These are phyloP conservation scores for Cladosporium sp. DNA, from an alignment of 2,329 filamentous ascomycete species.

Conservation along the genomic window DNA sequence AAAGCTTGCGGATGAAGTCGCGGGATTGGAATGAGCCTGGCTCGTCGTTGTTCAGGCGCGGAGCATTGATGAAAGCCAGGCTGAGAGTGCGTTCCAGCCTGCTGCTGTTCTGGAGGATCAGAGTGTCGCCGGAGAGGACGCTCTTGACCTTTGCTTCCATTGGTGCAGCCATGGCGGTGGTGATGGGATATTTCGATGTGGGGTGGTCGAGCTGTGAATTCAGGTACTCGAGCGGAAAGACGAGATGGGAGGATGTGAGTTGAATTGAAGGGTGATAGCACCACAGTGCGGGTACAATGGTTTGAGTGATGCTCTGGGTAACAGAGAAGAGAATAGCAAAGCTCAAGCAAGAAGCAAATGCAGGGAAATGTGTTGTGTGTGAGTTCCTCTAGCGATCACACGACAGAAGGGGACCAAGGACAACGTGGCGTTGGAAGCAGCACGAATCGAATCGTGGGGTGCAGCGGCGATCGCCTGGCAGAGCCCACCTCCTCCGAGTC, in stretches of 20 bases:
- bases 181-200: not conserved
- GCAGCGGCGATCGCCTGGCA: no score
- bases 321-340: not conserved
- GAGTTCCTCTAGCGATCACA: not conserved
- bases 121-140: conserved; percentile 87
- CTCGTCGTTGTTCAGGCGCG: conserved; percentile 53
- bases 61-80: conserved; percentile 86
- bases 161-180: conserved; percentile 11
- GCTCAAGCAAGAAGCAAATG: not conserved
- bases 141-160: conserved; percentile 80
- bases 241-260: not conserved
- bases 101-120: conserved; percentile 79
- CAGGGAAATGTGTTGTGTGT: not conserved
- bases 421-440: no score
- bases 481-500: no score
- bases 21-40: conserved; percentile 90
- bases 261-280: not conserved
- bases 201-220: not conserved
- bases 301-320: not conserved
- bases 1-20: conserved; percentile 79
- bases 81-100: conserved; percentile 80
- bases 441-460: no score
- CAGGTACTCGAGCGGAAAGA: not conserved
- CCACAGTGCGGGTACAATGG: not conserved
- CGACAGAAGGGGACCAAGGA: not conserved